phyloP scores from a whole-genome alignment of 192 early-diverging fungal species.

The Phlyctochytrium planicorne region DNA sequence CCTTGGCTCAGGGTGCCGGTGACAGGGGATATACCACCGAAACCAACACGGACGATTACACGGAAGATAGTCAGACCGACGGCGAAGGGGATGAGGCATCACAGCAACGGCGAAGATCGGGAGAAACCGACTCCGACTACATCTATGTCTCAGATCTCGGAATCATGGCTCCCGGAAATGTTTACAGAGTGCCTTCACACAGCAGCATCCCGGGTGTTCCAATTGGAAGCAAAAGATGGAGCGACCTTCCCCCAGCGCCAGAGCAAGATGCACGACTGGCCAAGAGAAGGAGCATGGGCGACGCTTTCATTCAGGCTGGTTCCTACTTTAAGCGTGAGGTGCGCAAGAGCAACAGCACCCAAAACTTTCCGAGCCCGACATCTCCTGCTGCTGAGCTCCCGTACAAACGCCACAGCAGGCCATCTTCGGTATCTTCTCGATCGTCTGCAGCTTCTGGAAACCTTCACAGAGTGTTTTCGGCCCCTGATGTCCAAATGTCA shows the following conservation, averaged over 20 bases:
- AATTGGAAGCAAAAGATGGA: neutral
- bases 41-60: neutral
- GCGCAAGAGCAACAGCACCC: neutral
- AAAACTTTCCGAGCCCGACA: too few species aligned
- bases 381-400: too few species aligned
- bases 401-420: too few species aligned
- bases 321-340: neutral
- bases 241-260: neutral
- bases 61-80: too few species aligned
- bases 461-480: too few species aligned
- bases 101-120: neutral
- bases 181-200: constrained; percentile 1
- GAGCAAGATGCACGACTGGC: neutral
- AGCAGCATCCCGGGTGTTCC: neutral
- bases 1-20: neutral
- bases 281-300: neutral
- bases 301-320: neutral
- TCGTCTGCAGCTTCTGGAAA: too few species aligned
- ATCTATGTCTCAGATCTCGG: constrained; percentile 1
- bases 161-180: neutral
- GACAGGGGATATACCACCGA: neutral
- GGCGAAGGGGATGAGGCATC: neutral
- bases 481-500: too few species aligned
- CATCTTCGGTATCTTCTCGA: too few species aligned
- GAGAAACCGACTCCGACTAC: constrained; percentile 1